A percentile compares a stretch with the other conserved stretches of the same genome.
Evolutionary conservation across 495 filamentous ascomycete genomes (phyloP).

Genomic region (Usnea hakonensis): DNA sequence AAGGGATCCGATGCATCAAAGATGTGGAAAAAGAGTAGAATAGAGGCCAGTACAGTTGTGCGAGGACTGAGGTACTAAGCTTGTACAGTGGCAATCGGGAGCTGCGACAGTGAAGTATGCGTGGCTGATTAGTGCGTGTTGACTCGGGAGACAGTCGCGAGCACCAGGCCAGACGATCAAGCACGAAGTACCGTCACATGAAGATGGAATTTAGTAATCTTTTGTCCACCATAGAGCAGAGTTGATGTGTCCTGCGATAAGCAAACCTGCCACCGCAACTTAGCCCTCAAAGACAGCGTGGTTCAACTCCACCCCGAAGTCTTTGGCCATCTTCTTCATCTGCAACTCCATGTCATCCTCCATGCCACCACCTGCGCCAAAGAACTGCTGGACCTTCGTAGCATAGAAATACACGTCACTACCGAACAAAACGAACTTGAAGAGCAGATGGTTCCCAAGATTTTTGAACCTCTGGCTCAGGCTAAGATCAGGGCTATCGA

Average conservation of each 20-base stretch:
- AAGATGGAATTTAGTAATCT: neutral
- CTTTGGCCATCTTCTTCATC: slow-evolving; percentile 80
- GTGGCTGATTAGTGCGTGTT: neutral
- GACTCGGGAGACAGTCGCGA: neutral
- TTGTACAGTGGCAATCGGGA: neutral
- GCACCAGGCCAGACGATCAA: neutral
- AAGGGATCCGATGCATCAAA: neutral
- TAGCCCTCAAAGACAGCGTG: slow-evolving; percentile 83
- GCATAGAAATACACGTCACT: slow-evolving; percentile 82
- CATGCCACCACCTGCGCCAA: slow-evolving; percentile 75
- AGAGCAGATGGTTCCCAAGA: slow-evolving; percentile 63
- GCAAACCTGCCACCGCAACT: neutral
- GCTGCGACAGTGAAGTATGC: neutral
- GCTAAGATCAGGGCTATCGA: slow-evolving; percentile 55
- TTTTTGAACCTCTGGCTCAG: slow-evolving; percentile 50
- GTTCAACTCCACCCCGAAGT: slow-evolving; percentile 84
- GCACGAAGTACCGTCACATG: neutral
- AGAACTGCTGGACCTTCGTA: slow-evolving; percentile 62
- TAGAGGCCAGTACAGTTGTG: neutral
- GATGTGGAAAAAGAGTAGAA: neutral
- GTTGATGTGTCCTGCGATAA: neutral
- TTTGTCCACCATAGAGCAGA: neutral
- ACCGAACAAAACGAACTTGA: slow-evolving; percentile 65
- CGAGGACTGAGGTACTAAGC: neutral
- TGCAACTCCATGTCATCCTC: slow-evolving; percentile 86